Percentiles rank a stretch among this genome's conserved stretches.
phyloP scores from a whole-genome alignment of 768 basidiomycete species.

The Amanita thiersii region DNA sequence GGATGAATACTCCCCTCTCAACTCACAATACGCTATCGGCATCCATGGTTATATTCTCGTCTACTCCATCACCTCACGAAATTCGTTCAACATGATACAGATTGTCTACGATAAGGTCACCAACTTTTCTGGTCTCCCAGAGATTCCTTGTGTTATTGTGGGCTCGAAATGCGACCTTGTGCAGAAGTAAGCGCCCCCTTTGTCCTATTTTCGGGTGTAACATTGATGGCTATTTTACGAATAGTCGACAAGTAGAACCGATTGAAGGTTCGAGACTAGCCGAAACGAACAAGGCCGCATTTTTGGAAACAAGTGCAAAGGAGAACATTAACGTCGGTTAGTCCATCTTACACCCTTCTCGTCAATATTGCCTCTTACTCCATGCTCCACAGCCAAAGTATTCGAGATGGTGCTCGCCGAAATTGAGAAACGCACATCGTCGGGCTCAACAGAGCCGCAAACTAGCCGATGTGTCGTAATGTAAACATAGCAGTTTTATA shows the following conservation, averaged over 20 bases:
- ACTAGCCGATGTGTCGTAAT: slow-evolving; percentile 29
- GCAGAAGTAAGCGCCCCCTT: slow-evolving; percentile 45
- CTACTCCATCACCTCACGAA: slow-evolving; percentile 84
- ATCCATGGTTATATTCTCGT: slow-evolving; percentile 97
- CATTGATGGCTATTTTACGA: slow-evolving; percentile 11
- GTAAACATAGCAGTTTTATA: slow-evolving; percentile 19
- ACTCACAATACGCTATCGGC: slow-evolving; percentile 90
- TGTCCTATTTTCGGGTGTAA: slow-evolving; percentile 11
- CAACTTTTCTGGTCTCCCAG: slow-evolving; percentile 79
- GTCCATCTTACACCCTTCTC: slow-evolving; percentile 23
- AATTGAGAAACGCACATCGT: slow-evolving; percentile 67
- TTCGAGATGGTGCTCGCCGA: slow-evolving; percentile 80
- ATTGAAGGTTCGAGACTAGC: slow-evolving; percentile 75
- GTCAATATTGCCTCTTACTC: slow-evolving; percentile 3
- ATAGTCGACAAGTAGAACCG: slow-evolving; percentile 63
- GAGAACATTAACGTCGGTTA: slow-evolving; percentile 79
- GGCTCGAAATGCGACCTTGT: slow-evolving; percentile 86
- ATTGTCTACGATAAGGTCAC: slow-evolving; percentile 95
- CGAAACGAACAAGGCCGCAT: slow-evolving; percentile 62
- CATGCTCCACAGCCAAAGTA: slow-evolving; percentile 50
- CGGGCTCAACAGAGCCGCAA: slow-evolving; percentile 35
- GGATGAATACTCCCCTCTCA: slow-evolving; percentile 96
- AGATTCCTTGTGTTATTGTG: slow-evolving; percentile 90
- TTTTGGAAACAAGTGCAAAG: slow-evolving; percentile 87
- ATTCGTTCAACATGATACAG: slow-evolving; percentile 92